Conservation (phyloP, 192 early-diverging fungal genomes). For the Geranomyces michiganensis region DNA sequence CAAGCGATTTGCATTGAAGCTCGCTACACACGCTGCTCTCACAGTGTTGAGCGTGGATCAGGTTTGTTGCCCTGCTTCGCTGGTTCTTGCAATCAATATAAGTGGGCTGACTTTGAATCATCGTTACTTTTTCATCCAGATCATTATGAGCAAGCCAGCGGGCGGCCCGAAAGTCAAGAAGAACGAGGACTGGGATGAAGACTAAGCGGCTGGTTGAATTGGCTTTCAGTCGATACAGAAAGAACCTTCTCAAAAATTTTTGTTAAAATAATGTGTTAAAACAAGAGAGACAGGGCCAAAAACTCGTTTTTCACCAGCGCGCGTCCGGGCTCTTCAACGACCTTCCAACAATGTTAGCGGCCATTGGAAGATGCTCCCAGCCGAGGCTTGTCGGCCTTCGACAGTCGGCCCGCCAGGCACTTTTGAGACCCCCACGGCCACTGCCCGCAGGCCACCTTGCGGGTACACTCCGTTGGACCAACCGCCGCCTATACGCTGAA, state of each 20-base stretch:
- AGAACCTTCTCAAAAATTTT: not conserved
- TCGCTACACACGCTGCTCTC: constrained; percentile 88
- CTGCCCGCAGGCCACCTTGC: no score
- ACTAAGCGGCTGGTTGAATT: constrained; percentile 25
- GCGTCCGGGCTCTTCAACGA: no score
- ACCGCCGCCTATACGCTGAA: no score
- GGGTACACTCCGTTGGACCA: no score
- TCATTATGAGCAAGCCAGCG: constrained; percentile 98
- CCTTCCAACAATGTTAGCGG: no score
- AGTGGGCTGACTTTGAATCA: constrained; percentile 1
- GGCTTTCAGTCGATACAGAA: not conserved
- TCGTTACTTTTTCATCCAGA: no score
- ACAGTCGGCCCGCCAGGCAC: no score
- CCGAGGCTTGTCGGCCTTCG: no score
- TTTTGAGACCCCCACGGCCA: no score
- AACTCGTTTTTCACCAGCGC: no score
- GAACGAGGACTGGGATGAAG: constrained; percentile 88
- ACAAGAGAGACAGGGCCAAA: no score
- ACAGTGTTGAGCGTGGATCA: constrained; percentile 97
- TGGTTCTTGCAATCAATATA: not conserved
- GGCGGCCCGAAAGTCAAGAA: constrained; percentile 90
- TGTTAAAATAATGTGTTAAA: not conserved
- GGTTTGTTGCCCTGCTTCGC: constrained; percentile 20
- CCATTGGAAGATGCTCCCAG: no score
- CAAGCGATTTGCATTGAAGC: constrained; percentile 88